Evolutionary conservation across 257 asterid species (phyloP).

Genomic region (Solanum ahanhuiri): DNA sequence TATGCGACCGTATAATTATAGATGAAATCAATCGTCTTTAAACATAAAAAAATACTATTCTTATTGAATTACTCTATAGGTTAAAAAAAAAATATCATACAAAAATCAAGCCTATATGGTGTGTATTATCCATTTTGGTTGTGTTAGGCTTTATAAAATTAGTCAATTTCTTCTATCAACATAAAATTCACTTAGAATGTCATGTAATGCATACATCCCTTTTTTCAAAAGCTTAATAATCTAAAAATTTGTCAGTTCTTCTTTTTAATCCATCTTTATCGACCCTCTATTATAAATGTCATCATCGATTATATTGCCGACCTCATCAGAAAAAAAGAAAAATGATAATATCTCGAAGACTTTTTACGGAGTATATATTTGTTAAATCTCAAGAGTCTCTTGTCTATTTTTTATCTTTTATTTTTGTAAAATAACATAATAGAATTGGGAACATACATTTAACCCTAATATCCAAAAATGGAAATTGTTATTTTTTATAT

Average conservation of each 20-base stretch:
- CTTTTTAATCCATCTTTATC: background rate
- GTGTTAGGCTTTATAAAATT: background rate
- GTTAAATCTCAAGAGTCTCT: background rate
- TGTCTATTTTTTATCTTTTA: background rate
- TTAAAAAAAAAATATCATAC: background rate
- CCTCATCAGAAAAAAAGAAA: background rate
- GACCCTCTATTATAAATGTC: background rate
- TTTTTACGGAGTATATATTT: background rate
- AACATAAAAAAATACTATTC: background rate
- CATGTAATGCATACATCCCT: background rate
- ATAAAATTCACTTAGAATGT: background rate
- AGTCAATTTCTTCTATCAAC: background rate
- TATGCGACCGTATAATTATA: background rate
- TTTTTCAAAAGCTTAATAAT: background rate
- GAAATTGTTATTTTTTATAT: background rate
- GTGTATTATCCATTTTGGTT: background rate
- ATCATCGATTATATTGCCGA: background rate
- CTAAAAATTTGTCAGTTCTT: background rate
- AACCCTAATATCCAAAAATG: background rate
- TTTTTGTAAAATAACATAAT: background rate
- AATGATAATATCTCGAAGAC: background rate
- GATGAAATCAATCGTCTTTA: no score
- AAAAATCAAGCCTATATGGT: background rate
- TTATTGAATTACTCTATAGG: background rate
- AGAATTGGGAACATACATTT: background rate